Conservation (phyloP, 2,329 filamentous ascomycete genomes). For the Shiraia sp. region DNA sequence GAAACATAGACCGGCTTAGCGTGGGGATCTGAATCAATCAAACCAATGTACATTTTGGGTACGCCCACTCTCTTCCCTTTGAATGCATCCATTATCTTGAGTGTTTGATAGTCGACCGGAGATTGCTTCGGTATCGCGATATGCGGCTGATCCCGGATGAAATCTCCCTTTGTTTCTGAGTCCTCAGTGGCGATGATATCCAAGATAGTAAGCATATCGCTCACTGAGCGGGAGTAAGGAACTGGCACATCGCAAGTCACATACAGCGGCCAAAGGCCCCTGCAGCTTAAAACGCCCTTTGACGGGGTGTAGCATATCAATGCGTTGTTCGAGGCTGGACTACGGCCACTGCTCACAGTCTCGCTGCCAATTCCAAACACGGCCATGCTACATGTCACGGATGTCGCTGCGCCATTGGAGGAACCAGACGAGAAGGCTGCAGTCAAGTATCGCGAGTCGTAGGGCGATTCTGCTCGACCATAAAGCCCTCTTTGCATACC, state of each 20-base stretch:
- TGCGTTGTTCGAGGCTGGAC: slow-evolving; percentile 61
- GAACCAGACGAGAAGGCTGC: slow-evolving; percentile 62
- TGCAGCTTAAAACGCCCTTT: slow-evolving; percentile 54
- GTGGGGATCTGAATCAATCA: slow-evolving; percentile 31
- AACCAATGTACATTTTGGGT: slow-evolving; percentile 57
- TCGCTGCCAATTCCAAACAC: slow-evolving; percentile 60
- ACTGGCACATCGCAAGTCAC: slow-evolving; percentile 60
- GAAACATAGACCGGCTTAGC: slow-evolving; percentile 44
- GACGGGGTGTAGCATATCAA: slow-evolving; percentile 62
- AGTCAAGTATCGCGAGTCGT: slow-evolving; percentile 58
- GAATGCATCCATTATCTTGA: slow-evolving; percentile 42
- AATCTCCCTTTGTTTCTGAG: slow-evolving; percentile 50
- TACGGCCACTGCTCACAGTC: slow-evolving; percentile 60
- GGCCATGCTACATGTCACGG: slow-evolving; percentile 56
- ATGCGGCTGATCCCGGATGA: slow-evolving; percentile 58
- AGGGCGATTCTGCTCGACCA: slow-evolving; percentile 61
- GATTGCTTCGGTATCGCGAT: slow-evolving; percentile 47
- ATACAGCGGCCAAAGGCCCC: slow-evolving; percentile 61
- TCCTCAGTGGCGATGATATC: slow-evolving; percentile 55
- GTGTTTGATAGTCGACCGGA: slow-evolving; percentile 40
- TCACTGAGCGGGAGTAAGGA: slow-evolving; percentile 56
- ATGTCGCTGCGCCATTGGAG: slow-evolving; percentile 60
- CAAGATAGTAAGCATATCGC: slow-evolving; percentile 56
- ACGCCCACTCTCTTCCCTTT: slow-evolving; percentile 54
- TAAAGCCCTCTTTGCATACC: slow-evolving; percentile 63